A percentile compares a stretch with the other conserved stretches of the same genome.
These are phyloP conservation scores for Hysterangium stoloniferum DNA, from an alignment of 768 basidiomycete species.

Conservation along the genomic window DNA sequence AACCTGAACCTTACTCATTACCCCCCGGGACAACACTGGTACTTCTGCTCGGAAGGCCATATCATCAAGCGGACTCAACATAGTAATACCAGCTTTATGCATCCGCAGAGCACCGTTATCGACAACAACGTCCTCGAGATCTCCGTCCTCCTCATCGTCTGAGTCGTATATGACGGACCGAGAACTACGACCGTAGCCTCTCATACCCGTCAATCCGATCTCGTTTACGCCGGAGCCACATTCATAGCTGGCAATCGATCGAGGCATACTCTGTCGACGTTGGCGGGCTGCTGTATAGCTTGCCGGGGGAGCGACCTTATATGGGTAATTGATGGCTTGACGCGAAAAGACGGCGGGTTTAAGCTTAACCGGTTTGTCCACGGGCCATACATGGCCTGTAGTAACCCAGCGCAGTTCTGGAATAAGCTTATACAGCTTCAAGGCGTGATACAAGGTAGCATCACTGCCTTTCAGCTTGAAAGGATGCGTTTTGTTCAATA, in stretches of 20 bases:
- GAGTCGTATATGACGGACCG: slow-evolving; percentile 19
- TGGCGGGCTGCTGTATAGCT: neutral
- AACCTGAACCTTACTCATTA: slow-evolving; percentile 66
- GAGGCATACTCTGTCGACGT: neutral
- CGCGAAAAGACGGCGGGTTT: slow-evolving; percentile 27
- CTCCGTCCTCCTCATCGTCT: slow-evolving; percentile 23
- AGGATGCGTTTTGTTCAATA: neutral
- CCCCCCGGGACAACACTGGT: slow-evolving; percentile 56
- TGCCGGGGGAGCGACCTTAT: neutral
- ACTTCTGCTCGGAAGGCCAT: slow-evolving; percentile 50
- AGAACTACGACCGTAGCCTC: neutral
- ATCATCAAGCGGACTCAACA: slow-evolving; percentile 31
- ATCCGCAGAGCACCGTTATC: slow-evolving; percentile 62
- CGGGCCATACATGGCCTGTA: slow-evolving; percentile 76
- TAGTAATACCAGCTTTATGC: slow-evolving; percentile 51
- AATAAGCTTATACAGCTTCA: slow-evolving; percentile 66
- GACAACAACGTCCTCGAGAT: slow-evolving; percentile 49
- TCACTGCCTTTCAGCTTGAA: slow-evolving; percentile 75
- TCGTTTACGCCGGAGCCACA: neutral
- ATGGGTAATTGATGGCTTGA: slow-evolving; percentile 7
- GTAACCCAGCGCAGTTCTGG: slow-evolving; percentile 78
- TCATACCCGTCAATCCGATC: slow-evolving; percentile 1
- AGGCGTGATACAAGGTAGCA: slow-evolving; percentile 63
- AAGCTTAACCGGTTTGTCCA: slow-evolving; percentile 57
- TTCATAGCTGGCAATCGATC: slow-evolving; percentile 4